Base-by-base conservation (phyloP, 192 early-diverging fungal species). In the Mortierella antarctica region DNA sequence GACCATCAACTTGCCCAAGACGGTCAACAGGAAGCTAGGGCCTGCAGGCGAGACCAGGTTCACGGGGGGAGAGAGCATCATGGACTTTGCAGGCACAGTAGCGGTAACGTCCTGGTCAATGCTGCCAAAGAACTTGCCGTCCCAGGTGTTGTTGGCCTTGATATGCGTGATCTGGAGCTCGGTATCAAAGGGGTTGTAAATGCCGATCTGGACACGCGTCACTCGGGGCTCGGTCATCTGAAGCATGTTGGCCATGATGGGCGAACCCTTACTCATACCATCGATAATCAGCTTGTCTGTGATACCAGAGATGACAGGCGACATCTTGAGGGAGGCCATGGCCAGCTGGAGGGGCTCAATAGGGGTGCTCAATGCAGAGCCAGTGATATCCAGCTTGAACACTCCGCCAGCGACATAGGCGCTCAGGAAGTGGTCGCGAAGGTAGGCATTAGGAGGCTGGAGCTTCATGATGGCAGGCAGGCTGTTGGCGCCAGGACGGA, bases 131-230 rank as follows among this genome's bases (percentile, higher is more conserved):
- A 71, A 65, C 65, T 73, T 82, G 59, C 82, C 84, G 0, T 79
- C 12, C 74, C 82, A 88, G 15, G 55, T 62, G 44, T 63, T 78
- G 44, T 65, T 56, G 18, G 85, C 82, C 14, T 60, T 41, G 53
- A 90, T 84, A 54, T 65, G 82, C 48, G 84, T 70, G 71, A 89
- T 86, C 41, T 68, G 67, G 13, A 89, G 55, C n/a, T 74, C 70
- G 31, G 87, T 76, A 52, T 82, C 81, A 72, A 89, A 89, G 40
- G 88, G 88, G 71, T 89, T 86, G 45, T 83, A 82, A 47, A 89
- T 81, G 18, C 74, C 70, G 46, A 89, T 85, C 39, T 83, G 71
- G 50, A 84, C 84, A 60, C 64, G 69, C 7, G 77, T 72, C 31
- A 5, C 10, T 46, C 77, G 77, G 2, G 49, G 23, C 18, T 58